Evolutionary conservation across 129 eudicot species (phyloP).

Genomic region (Arctium minus): DNA sequence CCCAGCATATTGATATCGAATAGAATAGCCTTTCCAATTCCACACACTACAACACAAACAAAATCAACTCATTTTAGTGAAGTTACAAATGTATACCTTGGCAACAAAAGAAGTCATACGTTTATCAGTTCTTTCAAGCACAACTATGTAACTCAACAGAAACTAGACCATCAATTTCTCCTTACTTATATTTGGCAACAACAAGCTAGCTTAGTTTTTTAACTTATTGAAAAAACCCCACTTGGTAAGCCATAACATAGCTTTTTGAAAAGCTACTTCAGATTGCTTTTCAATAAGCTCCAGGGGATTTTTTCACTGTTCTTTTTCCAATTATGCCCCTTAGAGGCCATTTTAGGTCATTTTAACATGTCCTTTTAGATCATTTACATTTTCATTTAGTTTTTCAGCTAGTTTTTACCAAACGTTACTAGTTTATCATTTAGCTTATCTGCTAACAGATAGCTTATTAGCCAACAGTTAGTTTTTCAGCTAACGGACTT

Average conservation of each 20-base stretch:
- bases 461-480: too few relatives aligned
- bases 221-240: neutral
- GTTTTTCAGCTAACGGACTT: too few relatives aligned
- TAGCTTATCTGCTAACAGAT: too few relatives aligned
- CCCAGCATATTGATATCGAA: conserved; percentile 82
- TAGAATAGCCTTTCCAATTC: conserved; percentile 96
- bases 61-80: neutral
- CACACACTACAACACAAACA: conserved; percentile 53
- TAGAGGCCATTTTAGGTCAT: too few relatives aligned
- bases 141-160: neutral
- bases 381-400: too few relatives aligned
- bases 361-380: too few relatives aligned
- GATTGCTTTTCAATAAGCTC: neutral
- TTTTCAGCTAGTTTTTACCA: neutral
- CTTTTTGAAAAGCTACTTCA: neutral
- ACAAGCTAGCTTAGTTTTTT: neutral
- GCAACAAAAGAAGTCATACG: neutral
- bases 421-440: neutral
- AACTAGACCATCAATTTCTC: neutral
- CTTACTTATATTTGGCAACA: neutral
- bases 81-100: neutral
- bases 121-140: neutral
- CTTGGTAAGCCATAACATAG: neutral
- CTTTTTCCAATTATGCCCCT: neutral
- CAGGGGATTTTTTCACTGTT: neutral